A percentile compares a stretch with the other conserved stretches of the same genome.
Evolutionary conservation across 1,284 basidiomycete species (phyloP).

Genomic region (Xerocomus amazonicus): DNA sequence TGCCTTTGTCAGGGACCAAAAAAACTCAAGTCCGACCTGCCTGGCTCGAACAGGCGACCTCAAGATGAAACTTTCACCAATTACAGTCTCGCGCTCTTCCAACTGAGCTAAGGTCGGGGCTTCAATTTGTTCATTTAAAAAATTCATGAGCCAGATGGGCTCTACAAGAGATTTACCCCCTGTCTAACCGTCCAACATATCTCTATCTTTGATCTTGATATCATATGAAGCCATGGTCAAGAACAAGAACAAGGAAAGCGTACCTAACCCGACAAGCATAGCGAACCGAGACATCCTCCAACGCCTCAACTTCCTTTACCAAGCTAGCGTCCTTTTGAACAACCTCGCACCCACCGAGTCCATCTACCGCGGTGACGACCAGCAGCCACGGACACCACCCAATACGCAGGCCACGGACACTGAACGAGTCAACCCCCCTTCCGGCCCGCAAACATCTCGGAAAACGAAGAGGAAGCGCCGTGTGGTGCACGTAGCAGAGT

Average conservation of each 20-base stretch:
- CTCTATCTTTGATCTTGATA: too few relatives aligned
- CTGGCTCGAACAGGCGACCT: conserved; percentile 59
- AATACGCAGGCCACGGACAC: not conserved
- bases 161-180: too few relatives aligned
- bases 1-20: not conserved
- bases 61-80: conserved; percentile 35
- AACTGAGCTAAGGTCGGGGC: conserved; percentile 25
- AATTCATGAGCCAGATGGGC: too few relatives aligned
- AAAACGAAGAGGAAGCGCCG: conserved; percentile 25
- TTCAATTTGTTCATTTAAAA: too few relatives aligned
- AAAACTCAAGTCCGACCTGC: conserved; percentile 42
- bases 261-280: conserved; percentile 53
- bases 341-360: conserved; percentile 30
- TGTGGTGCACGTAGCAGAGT: conserved; percentile 38
- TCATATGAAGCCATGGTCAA: conserved; percentile 50
- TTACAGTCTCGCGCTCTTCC: conserved; percentile 39
- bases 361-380: not conserved
- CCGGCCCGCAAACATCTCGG: conserved; percentile 25
- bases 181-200: too few relatives aligned
- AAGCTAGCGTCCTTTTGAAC: conserved; percentile 68
- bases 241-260: conserved; percentile 53
- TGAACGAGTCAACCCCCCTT: not conserved
- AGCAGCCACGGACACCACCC: not conserved
- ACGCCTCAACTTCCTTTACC: conserved; percentile 79
- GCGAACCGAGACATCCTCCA: conserved; percentile 73